Conservation (phyloP, 2,329 filamentous ascomycete species). For the Penicillium rolfsii region DNA sequence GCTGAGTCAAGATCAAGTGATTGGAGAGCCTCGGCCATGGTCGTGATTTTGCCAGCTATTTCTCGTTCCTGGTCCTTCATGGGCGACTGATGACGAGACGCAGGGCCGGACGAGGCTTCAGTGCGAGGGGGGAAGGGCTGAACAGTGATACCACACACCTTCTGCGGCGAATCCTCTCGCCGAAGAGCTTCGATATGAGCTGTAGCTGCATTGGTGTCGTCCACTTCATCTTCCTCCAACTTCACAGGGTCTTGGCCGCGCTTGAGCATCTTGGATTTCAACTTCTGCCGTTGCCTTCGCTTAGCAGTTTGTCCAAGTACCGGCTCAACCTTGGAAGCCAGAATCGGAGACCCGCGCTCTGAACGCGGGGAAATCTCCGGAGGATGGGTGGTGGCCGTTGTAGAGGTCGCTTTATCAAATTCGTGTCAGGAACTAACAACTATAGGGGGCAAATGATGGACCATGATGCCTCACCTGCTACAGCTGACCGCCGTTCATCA, state of each 20-base stretch:
- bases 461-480: neutral
- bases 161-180: neutral
- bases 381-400: neutral
- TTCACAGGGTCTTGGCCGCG: neutral
- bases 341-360: constrained; percentile 3
- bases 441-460: neutral
- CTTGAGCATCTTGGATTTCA: neutral
- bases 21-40: neutral
- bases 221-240: neutral
- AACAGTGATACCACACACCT: constrained; percentile 7
- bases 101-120: constrained; percentile 1
- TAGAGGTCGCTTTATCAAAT: neutral
- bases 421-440: neutral
- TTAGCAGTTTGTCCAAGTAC: neutral
- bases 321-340: neutral
- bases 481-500: neutral
- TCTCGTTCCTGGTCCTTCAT: neutral
- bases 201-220: neutral
- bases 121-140: constrained; percentile 2
- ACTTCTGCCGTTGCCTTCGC: neutral
- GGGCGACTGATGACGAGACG: neutral
- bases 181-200: neutral
- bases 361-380: neutral
- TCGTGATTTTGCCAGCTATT: neutral
- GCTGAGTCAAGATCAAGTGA: neutral